These are phyloP conservation scores for Ajuga chamaepitys DNA, from an alignment of 257 asterid genomes.

Conservation along the genomic window DNA sequence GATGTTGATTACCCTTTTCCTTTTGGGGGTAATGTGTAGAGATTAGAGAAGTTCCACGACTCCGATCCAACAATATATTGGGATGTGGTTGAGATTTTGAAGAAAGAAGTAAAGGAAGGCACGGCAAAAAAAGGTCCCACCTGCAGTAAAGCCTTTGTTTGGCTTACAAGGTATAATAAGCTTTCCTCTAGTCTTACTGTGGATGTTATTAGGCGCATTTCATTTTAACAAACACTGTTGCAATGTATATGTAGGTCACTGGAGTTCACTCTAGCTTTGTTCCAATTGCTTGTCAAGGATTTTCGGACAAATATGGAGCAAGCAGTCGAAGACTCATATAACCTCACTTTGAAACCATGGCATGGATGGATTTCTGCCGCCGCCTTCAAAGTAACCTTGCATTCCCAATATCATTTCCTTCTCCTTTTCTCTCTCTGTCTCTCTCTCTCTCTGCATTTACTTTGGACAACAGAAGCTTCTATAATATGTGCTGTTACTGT, in stretches of 20 bases:
- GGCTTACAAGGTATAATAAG: constrained; percentile 73
- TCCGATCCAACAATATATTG: constrained; percentile 56
- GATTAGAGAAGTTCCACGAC: constrained; percentile 68
- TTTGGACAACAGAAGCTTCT: no score
- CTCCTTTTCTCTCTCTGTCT: not conserved
- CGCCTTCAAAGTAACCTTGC: constrained; percentile 49
- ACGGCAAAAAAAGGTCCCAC: constrained; percentile 54
- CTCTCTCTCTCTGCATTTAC: no score
- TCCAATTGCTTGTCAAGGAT: constrained; percentile 54
- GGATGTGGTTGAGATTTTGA: constrained; percentile 67
- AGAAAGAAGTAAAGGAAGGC: constrained; percentile 56
- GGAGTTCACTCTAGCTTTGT: constrained; percentile 49
- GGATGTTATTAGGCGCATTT: no score
- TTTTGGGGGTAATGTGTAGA: no score
- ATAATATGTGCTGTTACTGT: no score
- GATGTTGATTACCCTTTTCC: no score
- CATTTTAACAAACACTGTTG: no score
- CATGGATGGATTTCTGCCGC: constrained; percentile 96
- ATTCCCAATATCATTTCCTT: no score
- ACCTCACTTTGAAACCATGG: constrained; percentile 70
- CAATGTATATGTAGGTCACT: constrained; percentile 48
- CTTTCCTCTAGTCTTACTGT: no score
- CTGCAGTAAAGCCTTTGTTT: constrained; percentile 71
- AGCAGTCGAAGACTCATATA: constrained; percentile 74
- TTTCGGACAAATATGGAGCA: constrained; percentile 54